Evolutionary conservation across 768 basidiomycete genomes (phyloP).

Genomic region (Termitomyces sp.): DNA sequence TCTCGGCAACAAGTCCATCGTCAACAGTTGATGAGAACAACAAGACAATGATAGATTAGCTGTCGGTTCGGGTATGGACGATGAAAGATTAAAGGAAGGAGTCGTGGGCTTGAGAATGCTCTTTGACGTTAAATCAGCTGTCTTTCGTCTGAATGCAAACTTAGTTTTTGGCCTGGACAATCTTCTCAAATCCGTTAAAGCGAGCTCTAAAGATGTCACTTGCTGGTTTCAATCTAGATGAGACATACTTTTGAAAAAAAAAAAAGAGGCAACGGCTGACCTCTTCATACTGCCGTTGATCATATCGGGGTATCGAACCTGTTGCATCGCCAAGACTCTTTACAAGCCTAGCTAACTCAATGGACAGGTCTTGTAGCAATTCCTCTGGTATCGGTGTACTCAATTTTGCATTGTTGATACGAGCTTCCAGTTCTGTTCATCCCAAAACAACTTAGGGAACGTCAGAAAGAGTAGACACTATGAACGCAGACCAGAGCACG

Average conservation of each 20-base stretch:
- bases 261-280: slow-evolving; percentile 40
- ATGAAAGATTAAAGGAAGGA: background rate
- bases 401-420: slow-evolving; percentile 34
- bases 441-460: slow-evolving; percentile 11
- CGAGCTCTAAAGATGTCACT: slow-evolving; percentile 55
- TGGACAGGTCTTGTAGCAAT: slow-evolving; percentile 36
- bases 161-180: slow-evolving; percentile 45
- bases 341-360: slow-evolving; percentile 50
- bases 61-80: slow-evolving; percentile 7
- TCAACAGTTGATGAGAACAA: slow-evolving; percentile 35
- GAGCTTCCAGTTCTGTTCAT: slow-evolving; percentile 41
- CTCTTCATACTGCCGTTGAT: slow-evolving; percentile 65
- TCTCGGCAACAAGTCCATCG: slow-evolving; percentile 30
- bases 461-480: slow-evolving; percentile 5
- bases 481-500: slow-evolving; percentile 41
- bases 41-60: slow-evolving; percentile 38
- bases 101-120: background rate
- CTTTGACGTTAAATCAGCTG: slow-evolving; percentile 10
- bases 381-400: slow-evolving; percentile 22
- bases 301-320: slow-evolving; percentile 61
- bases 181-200: slow-evolving; percentile 44
- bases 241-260: background rate
- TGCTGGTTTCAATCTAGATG: slow-evolving; percentile 39
- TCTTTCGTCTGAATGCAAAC: slow-evolving; percentile 58
- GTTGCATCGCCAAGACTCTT: slow-evolving; percentile 62